These are phyloP conservation scores for Septoria petroselini DNA, from an alignment of 2,329 filamentous ascomycete genomes.

Conservation along the genomic window DNA sequence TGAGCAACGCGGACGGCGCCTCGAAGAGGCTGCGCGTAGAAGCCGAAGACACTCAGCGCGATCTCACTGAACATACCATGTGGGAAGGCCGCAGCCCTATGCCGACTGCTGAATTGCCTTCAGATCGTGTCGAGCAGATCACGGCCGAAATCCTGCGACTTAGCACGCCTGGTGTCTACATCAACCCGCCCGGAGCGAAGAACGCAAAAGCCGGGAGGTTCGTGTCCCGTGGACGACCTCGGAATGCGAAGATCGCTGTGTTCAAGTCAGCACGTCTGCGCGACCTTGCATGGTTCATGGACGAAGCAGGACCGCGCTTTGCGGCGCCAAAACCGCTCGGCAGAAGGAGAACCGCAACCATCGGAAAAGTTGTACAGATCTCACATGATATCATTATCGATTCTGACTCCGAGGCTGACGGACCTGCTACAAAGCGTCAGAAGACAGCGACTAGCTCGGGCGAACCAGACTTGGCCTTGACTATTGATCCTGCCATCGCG, in stretches of 20 bases:
- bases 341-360: constrained; percentile 16
- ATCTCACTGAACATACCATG: not conserved
- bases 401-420: constrained; percentile 14
- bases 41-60: not conserved
- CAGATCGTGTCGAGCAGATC: constrained; percentile 29
- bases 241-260: constrained; percentile 44
- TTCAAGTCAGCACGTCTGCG: constrained; percentile 41
- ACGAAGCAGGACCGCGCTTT: constrained; percentile 15
- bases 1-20: not conserved
- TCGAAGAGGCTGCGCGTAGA: constrained; percentile 6
- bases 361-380: constrained; percentile 9
- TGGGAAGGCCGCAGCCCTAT: not conserved
- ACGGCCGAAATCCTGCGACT: constrained; percentile 36
- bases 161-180: constrained; percentile 40
- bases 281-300: constrained; percentile 39
- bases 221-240: constrained; percentile 40
- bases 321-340: constrained; percentile 10
- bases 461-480: not conserved
- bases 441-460: not conserved
- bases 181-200: constrained; percentile 47
- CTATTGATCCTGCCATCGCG: no score
- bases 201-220: constrained; percentile 32
- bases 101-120: constrained; percentile 7
- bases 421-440: constrained; percentile 6
- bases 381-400: constrained; percentile 8